Conservation (phyloP, 116 monocot genomes). For the Posidonia oceanica region DNA sequence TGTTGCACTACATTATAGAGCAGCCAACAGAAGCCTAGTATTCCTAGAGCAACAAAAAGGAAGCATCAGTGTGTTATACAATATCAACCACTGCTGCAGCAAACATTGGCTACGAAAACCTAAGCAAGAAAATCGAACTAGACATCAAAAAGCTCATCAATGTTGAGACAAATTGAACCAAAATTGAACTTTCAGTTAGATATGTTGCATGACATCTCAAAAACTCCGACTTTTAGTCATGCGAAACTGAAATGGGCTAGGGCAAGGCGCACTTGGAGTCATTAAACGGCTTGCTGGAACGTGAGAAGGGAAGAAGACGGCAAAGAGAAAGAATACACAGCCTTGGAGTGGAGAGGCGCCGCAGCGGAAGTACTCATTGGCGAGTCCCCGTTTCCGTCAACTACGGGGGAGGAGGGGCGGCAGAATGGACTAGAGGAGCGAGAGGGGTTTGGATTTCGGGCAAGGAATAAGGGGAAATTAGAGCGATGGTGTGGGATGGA, state of each 20-base stretch:
- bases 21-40: too few species aligned
- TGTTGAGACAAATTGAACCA: too few species aligned
- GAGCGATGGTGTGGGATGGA: constrained; percentile 4
- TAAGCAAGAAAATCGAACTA: not conserved
- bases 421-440: not conserved
- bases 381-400: constrained; percentile 12
- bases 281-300: constrained; percentile 91
- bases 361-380: not conserved
- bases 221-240: not conserved
- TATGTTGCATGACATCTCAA: not conserved
- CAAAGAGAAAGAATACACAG: too few species aligned
- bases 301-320: constrained; percentile 27
- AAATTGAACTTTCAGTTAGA: too few species aligned
- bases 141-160: too few species aligned
- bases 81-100: too few species aligned
- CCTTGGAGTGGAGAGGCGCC: too few species aligned
- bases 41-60: too few species aligned
- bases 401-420: not conserved
- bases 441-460: constrained; percentile 2
- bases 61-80: too few species aligned
- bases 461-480: constrained; percentile 9
- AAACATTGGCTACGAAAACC: too few species aligned
- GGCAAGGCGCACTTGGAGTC: constrained; percentile 47
- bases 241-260: not conserved
- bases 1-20: too few species aligned